A percentile compares a stretch with the other conserved stretches of the same genome.
phyloP scores from a whole-genome alignment of 2,329 filamentous ascomycete species.

The Sporothrix pallida region DNA sequence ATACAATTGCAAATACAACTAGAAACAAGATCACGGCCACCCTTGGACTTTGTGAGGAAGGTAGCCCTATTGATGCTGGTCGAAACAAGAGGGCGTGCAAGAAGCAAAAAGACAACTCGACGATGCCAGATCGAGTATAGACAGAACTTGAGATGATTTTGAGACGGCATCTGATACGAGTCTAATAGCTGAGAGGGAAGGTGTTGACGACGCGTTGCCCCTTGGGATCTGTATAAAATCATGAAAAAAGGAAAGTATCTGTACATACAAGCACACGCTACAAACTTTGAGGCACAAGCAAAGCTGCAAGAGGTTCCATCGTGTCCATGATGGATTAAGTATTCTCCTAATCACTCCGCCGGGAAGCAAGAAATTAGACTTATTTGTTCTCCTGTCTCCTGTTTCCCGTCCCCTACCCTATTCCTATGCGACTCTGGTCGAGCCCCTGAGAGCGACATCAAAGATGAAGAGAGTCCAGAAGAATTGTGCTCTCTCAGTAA shows the following conservation, averaged over 20 bases:
- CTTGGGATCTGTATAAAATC: neutral
- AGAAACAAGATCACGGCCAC: conserved; percentile 1
- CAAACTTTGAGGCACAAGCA: neutral
- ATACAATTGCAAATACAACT: no score
- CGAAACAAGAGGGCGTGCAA: conserved; percentile 13
- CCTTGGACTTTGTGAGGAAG: neutral
- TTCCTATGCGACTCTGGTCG: neutral
- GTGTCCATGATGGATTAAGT: neutral
- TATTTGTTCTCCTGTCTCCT: neutral
- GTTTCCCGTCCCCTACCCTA: neutral
- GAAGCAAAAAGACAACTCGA: neutral
- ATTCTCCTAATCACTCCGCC: neutral
- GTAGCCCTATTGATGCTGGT: neutral
- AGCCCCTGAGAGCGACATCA: neutral
- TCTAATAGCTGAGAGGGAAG: neutral
- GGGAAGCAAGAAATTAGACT: neutral
- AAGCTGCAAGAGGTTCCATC: no score
- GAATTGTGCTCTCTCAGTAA: neutral
- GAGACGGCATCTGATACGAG: conserved; percentile 14
- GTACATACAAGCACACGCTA: no score
- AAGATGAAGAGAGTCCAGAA: neutral
- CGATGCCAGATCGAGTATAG: conserved; percentile 2
- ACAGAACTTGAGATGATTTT: neutral
- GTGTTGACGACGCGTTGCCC: neutral
- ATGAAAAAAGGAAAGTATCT: neutral